phyloP scores from a whole-genome alignment of 768 basidiomycete species.

The Tremella mesenterica region DNA sequence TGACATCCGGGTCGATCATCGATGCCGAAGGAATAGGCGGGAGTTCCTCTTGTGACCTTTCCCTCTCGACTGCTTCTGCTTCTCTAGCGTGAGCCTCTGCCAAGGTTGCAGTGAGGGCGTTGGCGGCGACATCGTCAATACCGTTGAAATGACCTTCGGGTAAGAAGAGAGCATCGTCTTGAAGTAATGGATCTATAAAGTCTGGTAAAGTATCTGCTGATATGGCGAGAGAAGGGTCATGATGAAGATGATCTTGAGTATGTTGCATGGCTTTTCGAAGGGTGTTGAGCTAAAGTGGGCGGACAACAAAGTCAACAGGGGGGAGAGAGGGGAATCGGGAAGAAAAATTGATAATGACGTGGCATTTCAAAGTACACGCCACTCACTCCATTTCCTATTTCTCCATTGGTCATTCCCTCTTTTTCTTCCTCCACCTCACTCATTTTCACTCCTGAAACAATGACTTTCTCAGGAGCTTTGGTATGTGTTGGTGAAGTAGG shows the following conservation, averaged over 20 bases:
- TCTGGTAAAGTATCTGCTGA: too few relatives aligned
- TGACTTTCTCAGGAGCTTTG: conserved; percentile 76
- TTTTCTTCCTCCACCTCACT: not conserved
- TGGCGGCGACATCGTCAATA: not conserved
- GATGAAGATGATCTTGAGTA: not conserved
- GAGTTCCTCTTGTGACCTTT: not conserved
- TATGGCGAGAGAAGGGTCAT: not conserved
- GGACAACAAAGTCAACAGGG: too few relatives aligned
- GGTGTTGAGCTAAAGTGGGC: not conserved
- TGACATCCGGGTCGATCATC: not conserved
- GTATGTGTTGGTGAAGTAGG: not conserved
- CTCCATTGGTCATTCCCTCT: too few relatives aligned
- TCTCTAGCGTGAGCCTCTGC: not conserved
- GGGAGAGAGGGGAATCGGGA: too few relatives aligned
- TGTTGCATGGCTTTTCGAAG: too few relatives aligned
- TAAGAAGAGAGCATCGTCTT: too few relatives aligned
- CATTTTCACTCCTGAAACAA: too few relatives aligned
- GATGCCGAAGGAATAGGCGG: not conserved
- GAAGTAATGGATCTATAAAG: too few relatives aligned
- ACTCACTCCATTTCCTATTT: too few relatives aligned
- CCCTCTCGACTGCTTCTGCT: not conserved
- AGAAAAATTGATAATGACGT: too few relatives aligned
- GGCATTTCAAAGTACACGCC: too few relatives aligned
- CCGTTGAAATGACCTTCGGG: too few relatives aligned
- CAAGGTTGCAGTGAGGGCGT: conserved; percentile 1